phyloP scores from a whole-genome alignment of 371 early-diverging fungal genomes.

The Mortierella sp. region DNA sequence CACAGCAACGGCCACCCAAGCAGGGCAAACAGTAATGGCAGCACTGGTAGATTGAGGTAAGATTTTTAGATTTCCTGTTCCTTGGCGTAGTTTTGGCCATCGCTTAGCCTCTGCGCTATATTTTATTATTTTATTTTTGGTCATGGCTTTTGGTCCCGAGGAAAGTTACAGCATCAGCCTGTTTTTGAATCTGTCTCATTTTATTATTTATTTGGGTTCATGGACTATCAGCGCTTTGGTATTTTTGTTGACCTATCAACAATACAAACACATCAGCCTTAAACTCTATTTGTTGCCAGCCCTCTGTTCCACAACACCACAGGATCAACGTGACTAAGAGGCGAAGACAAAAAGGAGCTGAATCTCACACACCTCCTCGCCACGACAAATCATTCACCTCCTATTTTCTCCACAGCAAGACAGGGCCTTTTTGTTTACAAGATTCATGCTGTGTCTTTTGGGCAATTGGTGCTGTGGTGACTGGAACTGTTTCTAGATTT shows the following conservation, averaged over 20 bases:
- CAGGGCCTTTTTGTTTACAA: conserved; percentile 1
- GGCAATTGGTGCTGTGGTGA: not conserved
- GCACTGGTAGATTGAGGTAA: conserved; percentile 13
- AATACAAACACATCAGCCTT: not conserved
- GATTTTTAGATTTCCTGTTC: not conserved
- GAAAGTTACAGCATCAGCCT: too few relatives aligned
- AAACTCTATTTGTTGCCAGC: not conserved
- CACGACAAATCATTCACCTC: not conserved
- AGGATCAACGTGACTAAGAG: not conserved
- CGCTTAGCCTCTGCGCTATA: not conserved
- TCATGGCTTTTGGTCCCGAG: not conserved
- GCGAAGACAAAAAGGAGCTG: not conserved
- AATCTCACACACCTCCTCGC: not conserved
- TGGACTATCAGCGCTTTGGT: conserved; percentile 7
- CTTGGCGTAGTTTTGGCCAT: not conserved
- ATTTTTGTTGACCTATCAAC: not conserved
- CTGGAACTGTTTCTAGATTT: not conserved
- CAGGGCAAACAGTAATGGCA: conserved; percentile 27
- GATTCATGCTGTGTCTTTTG: conserved; percentile 5
- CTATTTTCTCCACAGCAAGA: not conserved
- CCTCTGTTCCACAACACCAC: conserved; percentile 11
- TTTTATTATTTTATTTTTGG: not conserved
- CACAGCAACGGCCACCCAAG: conserved; percentile 26
- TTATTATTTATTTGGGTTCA: not conserved
- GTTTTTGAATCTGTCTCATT: not conserved